Conservation (phyloP, 2,329 filamentous ascomycete species). For the Ascomycota sp. region DNA sequence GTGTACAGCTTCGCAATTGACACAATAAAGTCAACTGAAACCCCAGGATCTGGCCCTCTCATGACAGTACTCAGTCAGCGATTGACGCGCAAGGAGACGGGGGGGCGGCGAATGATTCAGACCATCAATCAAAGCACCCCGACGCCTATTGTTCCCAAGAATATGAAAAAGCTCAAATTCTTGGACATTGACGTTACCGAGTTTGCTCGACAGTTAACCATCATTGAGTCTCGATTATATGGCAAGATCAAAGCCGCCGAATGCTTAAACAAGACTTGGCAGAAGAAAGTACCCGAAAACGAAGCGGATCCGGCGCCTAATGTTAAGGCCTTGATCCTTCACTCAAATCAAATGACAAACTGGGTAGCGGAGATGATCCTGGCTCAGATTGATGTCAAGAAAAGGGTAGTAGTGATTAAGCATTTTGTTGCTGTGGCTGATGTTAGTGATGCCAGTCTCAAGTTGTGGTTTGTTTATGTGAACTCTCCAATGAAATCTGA, state of each 20-base stretch:
- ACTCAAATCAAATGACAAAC: conserved; percentile 96
- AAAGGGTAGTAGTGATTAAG: conserved; percentile 90
- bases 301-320: conserved; percentile 76
- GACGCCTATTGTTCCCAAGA: conserved; percentile 81
- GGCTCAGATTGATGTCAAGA: conserved; percentile 81
- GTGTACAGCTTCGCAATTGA: conserved; percentile 83
- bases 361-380: conserved; percentile 99
- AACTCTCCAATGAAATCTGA: too few relatives aligned
- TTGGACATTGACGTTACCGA: conserved; percentile 88
- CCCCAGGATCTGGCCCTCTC: conserved; percentile 63
- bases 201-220: conserved; percentile 91
- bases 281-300: conserved; percentile 71
- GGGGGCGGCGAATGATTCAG: conserved; percentile 65
- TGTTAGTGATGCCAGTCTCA: conserved; percentile 35
- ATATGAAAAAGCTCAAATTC: conserved; percentile 99
- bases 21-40: conserved; percentile 79
- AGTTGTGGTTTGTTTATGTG: too few relatives aligned
- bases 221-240: conserved; percentile 86
- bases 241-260: conserved; percentile 90
- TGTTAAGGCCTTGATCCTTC: conserved; percentile 85
- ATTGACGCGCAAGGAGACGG: conserved; percentile 66
- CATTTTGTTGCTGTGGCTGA: conserved; percentile 94
- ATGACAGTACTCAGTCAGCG: conserved; percentile 78
- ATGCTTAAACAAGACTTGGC: conserved; percentile 96
- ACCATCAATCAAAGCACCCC: conserved; percentile 68